Conservation (phyloP, 495 filamentous ascomycete species). For the Trichoderma asperelloides region DNA sequence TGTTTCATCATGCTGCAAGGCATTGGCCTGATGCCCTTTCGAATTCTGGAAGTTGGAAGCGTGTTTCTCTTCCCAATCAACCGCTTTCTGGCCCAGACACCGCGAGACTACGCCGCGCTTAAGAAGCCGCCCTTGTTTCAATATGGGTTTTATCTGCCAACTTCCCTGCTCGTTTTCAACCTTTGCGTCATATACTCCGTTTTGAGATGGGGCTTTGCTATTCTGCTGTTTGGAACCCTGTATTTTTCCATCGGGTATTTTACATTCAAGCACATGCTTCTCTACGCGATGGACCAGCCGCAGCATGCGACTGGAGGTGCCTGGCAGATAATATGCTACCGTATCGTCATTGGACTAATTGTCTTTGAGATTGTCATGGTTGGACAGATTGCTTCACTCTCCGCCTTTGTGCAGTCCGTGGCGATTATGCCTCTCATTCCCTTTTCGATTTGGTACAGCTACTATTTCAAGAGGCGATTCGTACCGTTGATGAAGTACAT, state of each 20-base stretch:
- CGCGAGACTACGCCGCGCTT: slow-evolving; percentile 81
- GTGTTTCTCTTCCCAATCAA: slow-evolving; percentile 77
- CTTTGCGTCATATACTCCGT: slow-evolving; percentile 93
- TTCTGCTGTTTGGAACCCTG: slow-evolving; percentile 71
- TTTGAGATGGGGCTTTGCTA: slow-evolving; percentile 70
- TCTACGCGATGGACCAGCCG: slow-evolving; percentile 97
- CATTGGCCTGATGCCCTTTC: slow-evolving; percentile 84
- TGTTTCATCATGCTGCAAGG: slow-evolving; percentile 94
- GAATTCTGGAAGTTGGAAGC: slow-evolving; percentile 82
- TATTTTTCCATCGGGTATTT: slow-evolving; percentile 89
- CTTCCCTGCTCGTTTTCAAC: slow-evolving; percentile 82
- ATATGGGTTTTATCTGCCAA: slow-evolving; percentile 92
- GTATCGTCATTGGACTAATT: slow-evolving; percentile 71
- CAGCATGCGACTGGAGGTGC: slow-evolving; percentile 90
- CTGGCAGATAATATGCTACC: slow-evolving; percentile 92
- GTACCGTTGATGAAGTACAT: slow-evolving; percentile 87
- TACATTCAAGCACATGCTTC: slow-evolving; percentile 94
- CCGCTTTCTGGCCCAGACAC: slow-evolving; percentile 72
- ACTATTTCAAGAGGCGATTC: slow-evolving; percentile 64
- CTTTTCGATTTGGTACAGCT: slow-evolving; percentile 76
- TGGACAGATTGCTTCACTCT: slow-evolving; percentile 68
- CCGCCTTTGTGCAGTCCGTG: slow-evolving; percentile 58
- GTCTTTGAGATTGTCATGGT: slow-evolving; percentile 89
- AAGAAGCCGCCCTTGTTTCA: slow-evolving; percentile 79
- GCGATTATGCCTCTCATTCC: slow-evolving; percentile 68